Base-by-base conservation (phyloP, 495 filamentous ascomycete genomes). In the Tuber microsphaerosporum region DNA sequence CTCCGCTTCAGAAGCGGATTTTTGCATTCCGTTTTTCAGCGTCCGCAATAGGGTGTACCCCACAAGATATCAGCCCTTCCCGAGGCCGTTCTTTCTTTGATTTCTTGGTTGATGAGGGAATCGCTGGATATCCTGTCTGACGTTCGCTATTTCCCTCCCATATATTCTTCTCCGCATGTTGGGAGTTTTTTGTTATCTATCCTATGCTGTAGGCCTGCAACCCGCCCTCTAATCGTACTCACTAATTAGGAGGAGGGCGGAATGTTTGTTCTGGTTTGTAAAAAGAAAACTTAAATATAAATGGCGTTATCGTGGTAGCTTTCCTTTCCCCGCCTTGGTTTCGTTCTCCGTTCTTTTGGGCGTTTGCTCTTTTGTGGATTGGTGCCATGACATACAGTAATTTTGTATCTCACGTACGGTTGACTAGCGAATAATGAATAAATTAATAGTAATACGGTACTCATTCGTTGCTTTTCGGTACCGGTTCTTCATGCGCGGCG, bases 1-100 rank as follows among this genome's bases (percentile, higher is more conserved):
- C 74, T 70, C 48, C 61, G 70, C 72, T 80, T 80, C 71, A 75
- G 73, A 78, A 79, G 73, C 74, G 41, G 56, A 70, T 79, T 79
- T 78, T 43, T 79, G 10, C n/a, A 14, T 61, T 72, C 26, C 44
- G 14, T 65, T 76, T 65, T 76, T 73, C 77, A 72, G 44, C 77
- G 70, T 78, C 73, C 61, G 75, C 71, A 68, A 61, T 20, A 74
- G 41, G 22, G 56, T 12, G 56, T 65, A 34, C 26, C 26, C 56
- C 12, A 65, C 56, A 31, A 31, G n/a, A 65, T 65, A 34, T 65
- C 56, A 65, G 56, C 5, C 56, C 56, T 65, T 34, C 26, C 56
- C 12, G 26, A 65, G 56, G 31, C 56, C 26, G n/a, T 17, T 31
- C 56, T 31, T 34, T 16, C 56, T 65, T 65, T 65, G n/a, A 65